Evolutionary conservation across 2,329 filamentous ascomycete species (phyloP).

Genomic region (Fusarium agapanthi): DNA sequence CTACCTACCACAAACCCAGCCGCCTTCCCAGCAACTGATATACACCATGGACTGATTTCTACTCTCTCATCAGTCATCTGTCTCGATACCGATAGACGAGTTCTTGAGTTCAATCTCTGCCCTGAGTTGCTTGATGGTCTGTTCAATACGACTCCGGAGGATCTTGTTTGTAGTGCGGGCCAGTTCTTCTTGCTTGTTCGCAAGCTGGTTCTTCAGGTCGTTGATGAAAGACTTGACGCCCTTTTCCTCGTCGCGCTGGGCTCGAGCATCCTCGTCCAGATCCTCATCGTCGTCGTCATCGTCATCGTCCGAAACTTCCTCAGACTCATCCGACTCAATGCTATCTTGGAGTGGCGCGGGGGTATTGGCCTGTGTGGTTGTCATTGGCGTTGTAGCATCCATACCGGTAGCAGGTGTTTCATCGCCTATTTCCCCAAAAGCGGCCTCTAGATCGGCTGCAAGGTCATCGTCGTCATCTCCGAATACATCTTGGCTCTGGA

Average conservation of each 20-base stretch:
- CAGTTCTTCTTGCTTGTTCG: constrained; percentile 55
- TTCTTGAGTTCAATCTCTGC: constrained; percentile 57
- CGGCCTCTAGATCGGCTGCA: constrained; percentile 64
- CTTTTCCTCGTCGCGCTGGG: constrained; percentile 59
- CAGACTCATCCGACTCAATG: constrained; percentile 53
- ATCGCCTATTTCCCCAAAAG: constrained; percentile 55
- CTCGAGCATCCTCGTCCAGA: constrained; percentile 62
- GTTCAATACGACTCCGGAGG: constrained; percentile 59
- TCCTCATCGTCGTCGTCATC: constrained; percentile 65
- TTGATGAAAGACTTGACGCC: constrained; percentile 65
- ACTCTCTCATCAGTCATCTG: constrained; percentile 43
- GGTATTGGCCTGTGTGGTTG: constrained; percentile 53
- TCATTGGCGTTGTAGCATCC: constrained; percentile 57
- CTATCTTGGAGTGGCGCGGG: constrained; percentile 56
- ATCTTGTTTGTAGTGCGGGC: constrained; percentile 56
- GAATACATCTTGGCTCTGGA: constrained; percentile 44
- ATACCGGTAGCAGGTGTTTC: constrained; percentile 55
- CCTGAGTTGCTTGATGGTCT: constrained; percentile 58
- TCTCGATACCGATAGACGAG: constrained; percentile 54
- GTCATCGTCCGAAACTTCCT: constrained; percentile 54
- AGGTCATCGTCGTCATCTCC: constrained; percentile 58
- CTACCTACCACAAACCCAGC: background rate
- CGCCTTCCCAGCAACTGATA: background rate
- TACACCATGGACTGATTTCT: background rate
- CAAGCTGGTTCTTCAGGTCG: constrained; percentile 61